Conservation (phyloP, 2,329 filamentous ascomycete genomes). For the Paecilomyces variotii region DNA sequence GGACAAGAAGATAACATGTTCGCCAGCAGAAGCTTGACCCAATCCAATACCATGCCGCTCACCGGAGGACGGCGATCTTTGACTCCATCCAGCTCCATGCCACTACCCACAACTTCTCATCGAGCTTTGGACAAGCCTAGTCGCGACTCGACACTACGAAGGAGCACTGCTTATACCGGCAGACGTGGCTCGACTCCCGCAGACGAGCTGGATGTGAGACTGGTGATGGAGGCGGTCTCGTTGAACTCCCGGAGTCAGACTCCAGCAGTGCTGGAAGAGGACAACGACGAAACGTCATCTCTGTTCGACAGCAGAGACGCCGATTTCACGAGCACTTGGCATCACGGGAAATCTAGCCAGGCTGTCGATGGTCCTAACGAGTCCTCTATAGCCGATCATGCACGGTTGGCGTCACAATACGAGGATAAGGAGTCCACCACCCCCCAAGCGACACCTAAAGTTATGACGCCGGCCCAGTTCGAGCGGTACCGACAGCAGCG, state of each 20-base stretch:
- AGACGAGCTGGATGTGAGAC: constrained; percentile 33
- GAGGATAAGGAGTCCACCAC: constrained; percentile 29
- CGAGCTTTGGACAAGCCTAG: constrained; percentile 22
- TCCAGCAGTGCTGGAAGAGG: constrained; percentile 12
- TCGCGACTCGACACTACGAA: constrained; percentile 17
- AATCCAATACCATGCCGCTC: constrained; percentile 6
- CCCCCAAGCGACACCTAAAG: constrained; percentile 52
- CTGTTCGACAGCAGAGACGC: constrained; percentile 15
- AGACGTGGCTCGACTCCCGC: constrained; percentile 18
- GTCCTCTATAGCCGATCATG: constrained; percentile 32
- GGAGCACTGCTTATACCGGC: constrained; percentile 22
- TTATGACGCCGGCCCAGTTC: constrained; percentile 86
- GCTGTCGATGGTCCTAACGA: not conserved
- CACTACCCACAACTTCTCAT: constrained; percentile 20
- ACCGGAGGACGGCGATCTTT: constrained; percentile 9
- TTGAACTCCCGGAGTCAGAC: constrained; percentile 17
- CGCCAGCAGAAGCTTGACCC: constrained; percentile 2
- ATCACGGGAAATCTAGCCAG: constrained; percentile 4
- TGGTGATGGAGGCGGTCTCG: constrained; percentile 27
- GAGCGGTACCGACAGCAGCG: constrained; percentile 64
- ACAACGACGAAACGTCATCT: constrained; percentile 16
- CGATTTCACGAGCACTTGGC: constrained; percentile 5
- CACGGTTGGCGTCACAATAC: constrained; percentile 39
- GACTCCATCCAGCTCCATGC: constrained; percentile 8
- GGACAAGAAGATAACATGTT: constrained; percentile 20